Evolutionary conservation across 208 protist genomes (phyloP).

Genomic region (Zelonia costaricensis): DNA sequence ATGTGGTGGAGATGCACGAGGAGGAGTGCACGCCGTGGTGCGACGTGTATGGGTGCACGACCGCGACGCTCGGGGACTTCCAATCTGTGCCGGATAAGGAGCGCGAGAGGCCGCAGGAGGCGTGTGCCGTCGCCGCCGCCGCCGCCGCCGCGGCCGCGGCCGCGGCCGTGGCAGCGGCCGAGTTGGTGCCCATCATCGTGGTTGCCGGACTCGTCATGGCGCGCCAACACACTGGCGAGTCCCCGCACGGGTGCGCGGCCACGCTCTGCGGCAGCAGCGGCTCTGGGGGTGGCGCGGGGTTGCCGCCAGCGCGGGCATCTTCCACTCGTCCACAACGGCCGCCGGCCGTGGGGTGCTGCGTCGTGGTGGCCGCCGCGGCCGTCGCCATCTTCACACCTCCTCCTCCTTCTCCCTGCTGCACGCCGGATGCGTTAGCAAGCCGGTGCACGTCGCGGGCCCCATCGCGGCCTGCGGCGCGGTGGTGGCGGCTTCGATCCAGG

Average conservation of each 20-base stretch:
- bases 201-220: neutral
- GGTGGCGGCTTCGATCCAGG: no score
- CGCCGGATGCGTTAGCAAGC: neutral
- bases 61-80: constrained; percentile 3
- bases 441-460: neutral
- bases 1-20: no score
- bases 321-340: neutral
- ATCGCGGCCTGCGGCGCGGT: neutral
- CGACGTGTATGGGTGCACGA: neutral
- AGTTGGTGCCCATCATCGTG: no score
- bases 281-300: neutral
- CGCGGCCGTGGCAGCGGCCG: neutral
- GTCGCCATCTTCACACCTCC: no score
- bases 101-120: neutral
- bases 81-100: neutral
- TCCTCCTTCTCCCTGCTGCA: no score
- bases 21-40: neutral
- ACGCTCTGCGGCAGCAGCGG: neutral
- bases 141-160: neutral
- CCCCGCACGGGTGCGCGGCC: neutral
- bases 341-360: neutral
- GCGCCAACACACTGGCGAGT: no score
- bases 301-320: neutral
- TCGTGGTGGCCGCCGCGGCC: no score
- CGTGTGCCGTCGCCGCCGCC: neutral